Evolutionary conservation across 2,329 filamentous ascomycete species (phyloP), one percentile per base, ranked within the genome.

Genomic region (Alternaria viburni): DNA sequence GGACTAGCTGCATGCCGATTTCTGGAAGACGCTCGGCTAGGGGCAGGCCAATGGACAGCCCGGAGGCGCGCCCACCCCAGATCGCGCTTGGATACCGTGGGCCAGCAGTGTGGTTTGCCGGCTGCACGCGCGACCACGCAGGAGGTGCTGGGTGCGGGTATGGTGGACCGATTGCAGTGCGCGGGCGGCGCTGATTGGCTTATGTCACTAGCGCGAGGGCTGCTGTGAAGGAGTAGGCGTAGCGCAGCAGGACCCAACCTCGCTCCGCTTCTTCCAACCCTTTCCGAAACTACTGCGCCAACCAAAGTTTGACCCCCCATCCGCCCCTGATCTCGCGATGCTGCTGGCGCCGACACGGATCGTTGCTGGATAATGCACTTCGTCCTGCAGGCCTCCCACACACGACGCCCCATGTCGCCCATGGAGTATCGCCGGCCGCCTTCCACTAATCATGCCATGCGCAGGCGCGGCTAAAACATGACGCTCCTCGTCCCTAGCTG

Each of bases 1-100:
- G 59, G 67, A 61, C 23, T 46, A 30, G 71, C 57, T 51, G 61
- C 64, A 70, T 57, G 65, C 67, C 69, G 73, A 70, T 75, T 76
- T 77, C 75, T 77, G 75, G 74, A 78, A 77, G 72, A 69, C 71
- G 70, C 65, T 77, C 70, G 70, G 69, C 64, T 72, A 58, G 54
- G 30, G 32, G 25, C 19, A 55, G 62, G 62, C 74, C 70, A 75
- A 77, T 76, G 25, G 62, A 23, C 32, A 54, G 44, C 5, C 30
- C 62, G 63, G 23, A 62, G 44, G 62, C 61, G 64, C 66, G 68
- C 62, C 70, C 70, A 68, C 72, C 72, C 73, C 72, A 73, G 74
- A 77, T 77, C 71, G 73, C 71, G 72, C 74, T 74, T 74, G 70
- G 66, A 54, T 63, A 62, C 64, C 69, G 70, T 70, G 72, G 68